These are phyloP conservation scores for Zymoseptoria brevis DNA, from an alignment of 2,329 filamentous ascomycete genomes.

Conservation along the genomic window DNA sequence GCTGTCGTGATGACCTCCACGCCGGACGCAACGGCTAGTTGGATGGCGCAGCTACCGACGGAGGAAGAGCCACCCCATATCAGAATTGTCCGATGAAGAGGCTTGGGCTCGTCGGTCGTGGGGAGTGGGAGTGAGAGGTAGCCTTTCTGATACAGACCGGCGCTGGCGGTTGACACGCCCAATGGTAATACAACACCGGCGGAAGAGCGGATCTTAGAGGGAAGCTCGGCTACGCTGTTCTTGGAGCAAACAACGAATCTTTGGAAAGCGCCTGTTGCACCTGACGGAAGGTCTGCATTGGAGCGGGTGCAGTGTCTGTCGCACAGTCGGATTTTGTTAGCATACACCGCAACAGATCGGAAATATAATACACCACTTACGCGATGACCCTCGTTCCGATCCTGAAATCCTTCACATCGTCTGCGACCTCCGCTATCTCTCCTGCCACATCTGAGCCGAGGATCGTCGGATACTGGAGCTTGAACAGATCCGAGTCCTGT, in stretches of 20 bases:
- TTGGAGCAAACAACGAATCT: conserved; percentile 26
- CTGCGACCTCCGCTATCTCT: conserved; percentile 40
- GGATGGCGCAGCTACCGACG: conserved; percentile 44
- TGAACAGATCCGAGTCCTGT: conserved; percentile 26
- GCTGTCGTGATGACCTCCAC: conserved; percentile 35
- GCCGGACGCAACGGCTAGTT: conserved; percentile 43
- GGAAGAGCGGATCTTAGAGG: conserved; percentile 31
- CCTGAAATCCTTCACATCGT: conserved; percentile 38
- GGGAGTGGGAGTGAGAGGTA: conserved; percentile 21
- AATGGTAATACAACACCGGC: conserved; percentile 37
- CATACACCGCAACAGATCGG: neutral
- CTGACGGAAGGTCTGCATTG: conserved; percentile 9
- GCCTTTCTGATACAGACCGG: conserved; percentile 24
- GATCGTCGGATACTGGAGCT: conserved; percentile 30
- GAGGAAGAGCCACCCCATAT: conserved; percentile 49
- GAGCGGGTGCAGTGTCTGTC: conserved; percentile 12
- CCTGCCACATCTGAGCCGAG: conserved; percentile 40
- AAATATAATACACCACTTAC: conserved; percentile 13
- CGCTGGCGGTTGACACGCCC: conserved; percentile 35
- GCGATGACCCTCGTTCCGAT: conserved; percentile 40
- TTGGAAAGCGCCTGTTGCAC: conserved; percentile 25
- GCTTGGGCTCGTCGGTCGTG: conserved; percentile 7
- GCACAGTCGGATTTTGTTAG: neutral
- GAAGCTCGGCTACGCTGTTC: conserved; percentile 30
- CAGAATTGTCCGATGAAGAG: conserved; percentile 33